Evolutionary conservation across 106 monocot genomes (phyloP).

Genomic region (Platanthera zijinensis): DNA sequence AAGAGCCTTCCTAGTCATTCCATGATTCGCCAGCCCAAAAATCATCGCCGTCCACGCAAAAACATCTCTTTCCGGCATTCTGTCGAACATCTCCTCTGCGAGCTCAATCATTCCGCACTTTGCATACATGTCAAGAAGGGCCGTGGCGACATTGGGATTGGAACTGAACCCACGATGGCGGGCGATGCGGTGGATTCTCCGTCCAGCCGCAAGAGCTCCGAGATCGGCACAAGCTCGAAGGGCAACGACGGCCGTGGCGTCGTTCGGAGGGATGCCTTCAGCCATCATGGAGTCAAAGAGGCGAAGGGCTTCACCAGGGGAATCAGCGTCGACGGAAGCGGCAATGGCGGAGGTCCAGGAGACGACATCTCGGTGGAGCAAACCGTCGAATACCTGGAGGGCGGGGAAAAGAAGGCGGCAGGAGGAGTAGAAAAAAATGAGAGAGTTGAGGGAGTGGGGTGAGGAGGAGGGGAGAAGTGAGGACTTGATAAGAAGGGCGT

Average conservation of each 20-base stretch:
- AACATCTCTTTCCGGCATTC: slow-evolving; percentile 3
- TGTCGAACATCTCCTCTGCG: slow-evolving; percentile 9
- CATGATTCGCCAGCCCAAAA: slow-evolving; percentile 37
- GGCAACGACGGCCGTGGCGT: slow-evolving; percentile 4
- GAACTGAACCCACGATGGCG: slow-evolving; percentile 5
- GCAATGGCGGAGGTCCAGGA: slow-evolving; percentile 15
- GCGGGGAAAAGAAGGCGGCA: slow-evolving; percentile 12
- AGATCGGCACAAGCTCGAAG: slow-evolving; percentile 15
- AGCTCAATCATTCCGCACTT: slow-evolving; percentile 16
- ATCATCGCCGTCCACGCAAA: slow-evolving; percentile 31
- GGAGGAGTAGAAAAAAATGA: slow-evolving; percentile 17
- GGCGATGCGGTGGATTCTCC: background rate
- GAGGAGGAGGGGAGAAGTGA: background rate
- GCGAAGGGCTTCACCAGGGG: background rate
- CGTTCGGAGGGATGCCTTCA: slow-evolving; percentile 8
- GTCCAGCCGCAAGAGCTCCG: slow-evolving; percentile 12
- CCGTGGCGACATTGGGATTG: slow-evolving; percentile 12
- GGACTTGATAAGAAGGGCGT: slow-evolving; percentile 16
- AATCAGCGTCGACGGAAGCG: slow-evolving; percentile 7
- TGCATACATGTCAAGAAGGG: slow-evolving; percentile 14
- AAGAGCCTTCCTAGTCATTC: slow-evolving; percentile 33
- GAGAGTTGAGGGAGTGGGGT: slow-evolving; percentile 17
- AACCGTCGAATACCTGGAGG: slow-evolving; percentile 12
- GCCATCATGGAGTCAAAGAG: slow-evolving; percentile 15
- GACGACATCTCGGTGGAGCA: slow-evolving; percentile 15